These are phyloP conservation scores for Lipomyces lipofer DNA, from an alignment of 805 yeast genomes.

Conservation along the genomic window DNA sequence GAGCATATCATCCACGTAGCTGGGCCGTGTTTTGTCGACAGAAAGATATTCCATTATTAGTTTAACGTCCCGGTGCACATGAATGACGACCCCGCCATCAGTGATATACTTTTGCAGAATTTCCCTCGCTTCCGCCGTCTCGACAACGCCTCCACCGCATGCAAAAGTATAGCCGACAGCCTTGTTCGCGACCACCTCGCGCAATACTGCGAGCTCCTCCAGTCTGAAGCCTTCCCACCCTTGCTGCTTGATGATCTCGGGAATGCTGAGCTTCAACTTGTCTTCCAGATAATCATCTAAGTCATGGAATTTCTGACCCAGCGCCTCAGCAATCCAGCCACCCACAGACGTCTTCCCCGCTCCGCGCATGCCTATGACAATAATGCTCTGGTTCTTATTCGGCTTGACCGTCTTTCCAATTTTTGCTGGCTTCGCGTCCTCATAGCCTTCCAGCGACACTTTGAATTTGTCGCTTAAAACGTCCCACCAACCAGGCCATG, in stretches of 20 bases:
- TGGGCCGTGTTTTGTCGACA: constrained; percentile 82
- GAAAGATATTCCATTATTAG: constrained; percentile 75
- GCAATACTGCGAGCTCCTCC: constrained; percentile 59
- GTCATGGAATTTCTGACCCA: constrained; percentile 72
- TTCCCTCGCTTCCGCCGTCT: constrained; percentile 65
- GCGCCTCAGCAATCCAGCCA: constrained; percentile 67
- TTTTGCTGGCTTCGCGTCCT: constrained; percentile 2
- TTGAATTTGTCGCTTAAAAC: constrained; percentile 68
- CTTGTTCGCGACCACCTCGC: constrained; percentile 47
- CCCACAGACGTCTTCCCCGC: constrained; percentile 92
- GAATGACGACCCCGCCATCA: constrained; percentile 78
- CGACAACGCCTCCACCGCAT: constrained; percentile 97
- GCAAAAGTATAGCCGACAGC: constrained; percentile 69
- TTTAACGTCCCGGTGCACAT: constrained; percentile 82
- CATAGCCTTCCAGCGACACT: constrained; percentile 65
- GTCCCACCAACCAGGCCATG: constrained; percentile 99
- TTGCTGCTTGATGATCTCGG: constrained; percentile 54
- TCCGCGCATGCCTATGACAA: constrained; percentile 89
- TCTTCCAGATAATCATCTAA: constrained; percentile 72
- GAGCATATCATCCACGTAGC: constrained; percentile 74
- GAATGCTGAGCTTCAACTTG: constrained; percentile 43
- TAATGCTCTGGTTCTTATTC: constrained; percentile 29
- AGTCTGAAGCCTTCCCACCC: constrained; percentile 91
- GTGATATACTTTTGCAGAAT: constrained; percentile 55
- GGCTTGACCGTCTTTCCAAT: constrained; percentile 20